Evolutionary conservation across 1,284 basidiomycete genomes (phyloP), one percentile per base, ranked within the genome.

Genomic region (Grifola frondosa): DNA sequence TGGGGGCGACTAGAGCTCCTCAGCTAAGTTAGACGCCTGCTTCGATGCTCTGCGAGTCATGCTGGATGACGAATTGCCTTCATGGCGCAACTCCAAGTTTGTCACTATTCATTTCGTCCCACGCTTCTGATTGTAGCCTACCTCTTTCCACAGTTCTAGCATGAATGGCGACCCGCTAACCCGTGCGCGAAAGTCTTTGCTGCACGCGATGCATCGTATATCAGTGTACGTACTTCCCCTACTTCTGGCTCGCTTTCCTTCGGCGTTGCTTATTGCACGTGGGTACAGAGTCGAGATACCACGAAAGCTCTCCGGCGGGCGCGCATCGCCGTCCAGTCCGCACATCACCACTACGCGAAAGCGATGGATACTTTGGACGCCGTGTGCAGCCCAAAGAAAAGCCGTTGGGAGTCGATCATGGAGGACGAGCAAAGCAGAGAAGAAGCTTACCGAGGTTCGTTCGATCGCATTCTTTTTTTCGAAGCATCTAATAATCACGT

Each of bases 391-490:
- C 53, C 54, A 12, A 53, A 49, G 39, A 48, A 54, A 39, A 49
- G 44, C 43, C 44, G 31, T 22, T 53, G 48, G 47, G 51, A 48
- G 40, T 47, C 57, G n/a, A 46, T 50, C 5, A 29, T 58, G 22
- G 51, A 53, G 33, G 57, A 58, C 34, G 57, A 58, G 48, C 57
- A 58, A 45, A 58, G 57, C 38, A 44, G 53, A 37, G 48, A 56
- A 26, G 41, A 49, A 46, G 54, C 57, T 1, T 58, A 58, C 31
- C 42, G 41, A 39, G 54, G 57, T 57, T 25, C n/a, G 52, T 36
- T 16, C 22, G 5, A 11, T 26, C 26, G 15, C 10, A 20, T 6
- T 12, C n/a, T 6, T 9, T 11, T 6, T 32, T 10, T 23, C 5
- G 1, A 21, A 17, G n/a, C 26, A 22, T 13, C 29, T 6, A 12